Conservation (phyloP, 2,329 filamentous ascomycete species). For the Xylariaceae sp. region DNA sequence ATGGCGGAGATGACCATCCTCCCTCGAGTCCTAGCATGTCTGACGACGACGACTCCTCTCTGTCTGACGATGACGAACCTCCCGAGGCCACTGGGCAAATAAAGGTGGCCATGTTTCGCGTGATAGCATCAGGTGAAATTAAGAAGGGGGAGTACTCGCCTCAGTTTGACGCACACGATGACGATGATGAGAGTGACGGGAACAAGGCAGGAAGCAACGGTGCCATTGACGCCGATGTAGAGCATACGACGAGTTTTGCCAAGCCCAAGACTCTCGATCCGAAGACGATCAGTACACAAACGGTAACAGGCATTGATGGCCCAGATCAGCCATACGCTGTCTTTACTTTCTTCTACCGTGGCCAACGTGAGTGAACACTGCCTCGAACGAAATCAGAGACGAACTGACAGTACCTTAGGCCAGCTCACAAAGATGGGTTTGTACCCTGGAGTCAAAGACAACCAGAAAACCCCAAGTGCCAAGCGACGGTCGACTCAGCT, state of each 20-base stretch:
- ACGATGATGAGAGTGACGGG: constrained; percentile 67
- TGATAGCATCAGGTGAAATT: constrained; percentile 92
- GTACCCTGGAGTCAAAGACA: constrained; percentile 61
- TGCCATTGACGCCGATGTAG: constrained; percentile 73
- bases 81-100: constrained; percentile 96
- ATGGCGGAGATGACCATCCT: constrained; percentile 70
- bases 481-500: constrained; percentile 80
- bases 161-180: constrained; percentile 94
- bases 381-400: background rate
- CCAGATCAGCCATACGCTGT: constrained; percentile 94
- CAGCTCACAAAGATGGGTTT: constrained; percentile 98
- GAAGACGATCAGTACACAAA: constrained; percentile 97
- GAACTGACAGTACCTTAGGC: constrained; percentile 46
- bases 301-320: constrained; percentile 95
- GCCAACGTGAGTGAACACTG: constrained; percentile 65
- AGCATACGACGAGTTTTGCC: constrained; percentile 96
- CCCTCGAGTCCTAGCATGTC: constrained; percentile 65
- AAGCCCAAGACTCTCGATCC: constrained; percentile 95
- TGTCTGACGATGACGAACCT: constrained; percentile 71
- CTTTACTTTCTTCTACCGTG: constrained; percentile 97
- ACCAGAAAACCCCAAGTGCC: constrained; percentile 54
- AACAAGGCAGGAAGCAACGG: constrained; percentile 51
- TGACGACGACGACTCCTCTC: constrained; percentile 71
- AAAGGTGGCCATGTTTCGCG: constrained; percentile 94
- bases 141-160: constrained; percentile 98